These are phyloP conservation scores for Candida coleopterorum DNA, from an alignment of 805 yeast genomes.

Conservation along the genomic window DNA sequence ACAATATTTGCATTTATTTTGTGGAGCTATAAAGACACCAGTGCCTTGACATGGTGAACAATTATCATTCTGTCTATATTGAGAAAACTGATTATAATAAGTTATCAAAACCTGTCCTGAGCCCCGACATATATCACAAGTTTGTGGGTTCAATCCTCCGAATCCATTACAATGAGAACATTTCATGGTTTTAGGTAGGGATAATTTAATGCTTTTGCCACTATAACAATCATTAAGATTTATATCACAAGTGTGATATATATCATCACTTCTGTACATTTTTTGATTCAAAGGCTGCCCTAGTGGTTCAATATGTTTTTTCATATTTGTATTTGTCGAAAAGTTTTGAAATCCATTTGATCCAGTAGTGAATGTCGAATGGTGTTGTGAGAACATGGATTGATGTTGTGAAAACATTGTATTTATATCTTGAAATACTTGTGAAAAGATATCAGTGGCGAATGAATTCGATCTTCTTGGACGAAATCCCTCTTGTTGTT, in stretches of 20 bases:
- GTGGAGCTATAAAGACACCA: constrained; percentile 21
- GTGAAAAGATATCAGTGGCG: constrained; percentile 30
- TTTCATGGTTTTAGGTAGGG: constrained; percentile 44
- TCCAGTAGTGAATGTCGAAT: constrained; percentile 1
- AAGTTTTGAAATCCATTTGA: background rate
- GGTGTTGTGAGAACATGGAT: constrained; percentile 1
- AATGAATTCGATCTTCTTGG: constrained; percentile 3
- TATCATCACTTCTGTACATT: constrained; percentile 45
- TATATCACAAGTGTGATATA: constrained; percentile 50
- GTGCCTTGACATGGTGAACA: constrained; percentile 34
- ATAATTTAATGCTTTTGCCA: constrained; percentile 55
- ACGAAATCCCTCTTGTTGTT: background rate
- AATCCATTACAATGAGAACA: constrained; percentile 50
- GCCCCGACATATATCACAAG: constrained; percentile 41
- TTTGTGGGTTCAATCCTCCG: constrained; percentile 41
- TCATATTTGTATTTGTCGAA: constrained; percentile 11
- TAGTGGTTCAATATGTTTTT: constrained; percentile 19
- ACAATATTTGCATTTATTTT: constrained; percentile 23
- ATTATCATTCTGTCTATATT: constrained; percentile 28
- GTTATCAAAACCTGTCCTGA: constrained; percentile 43
- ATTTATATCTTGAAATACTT: constrained; percentile 32
- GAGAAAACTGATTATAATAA: constrained; percentile 38
- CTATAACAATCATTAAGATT: constrained; percentile 51
- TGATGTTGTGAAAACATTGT: constrained; percentile 15
- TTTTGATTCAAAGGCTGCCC: constrained; percentile 10